Evolutionary conservation across 2,329 filamentous ascomycete genomes (phyloP), one percentile per base, ranked within the genome.

Genomic region (Berkeleyomyces basicola): DNA sequence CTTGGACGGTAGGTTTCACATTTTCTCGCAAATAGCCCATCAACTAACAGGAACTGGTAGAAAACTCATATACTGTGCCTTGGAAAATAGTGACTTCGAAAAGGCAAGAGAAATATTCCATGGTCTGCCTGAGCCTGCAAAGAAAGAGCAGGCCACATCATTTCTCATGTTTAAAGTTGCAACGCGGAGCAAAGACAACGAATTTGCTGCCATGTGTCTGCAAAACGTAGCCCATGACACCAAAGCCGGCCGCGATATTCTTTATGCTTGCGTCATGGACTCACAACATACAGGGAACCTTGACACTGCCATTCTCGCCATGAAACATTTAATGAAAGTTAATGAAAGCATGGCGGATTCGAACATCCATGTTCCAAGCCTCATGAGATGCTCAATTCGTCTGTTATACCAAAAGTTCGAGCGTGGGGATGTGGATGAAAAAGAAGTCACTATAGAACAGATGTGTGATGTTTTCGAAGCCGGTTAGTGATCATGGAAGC

Each of bases 221-320:
- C 75, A 82, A 36, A 71, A 73, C 1, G 74, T 96, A 36, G 79
- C 78, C 62, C 76, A 76, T n/a, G 70, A 75, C 0, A 77, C 79
- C 31, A 79, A 84, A 42, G 63, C 68, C 39, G 67, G 66, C 1
- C 75, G 77, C 23, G 82, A 83, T 11, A 81, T 90, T 51, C 76
- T 96, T 0, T 90, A 91, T 66, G 87, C 89, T 0, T 96, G 90
- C 68, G 82, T 89, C 31, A 74, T 89, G 37, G 89, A 95, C 70
- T 86, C 89, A 2, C 84, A 90, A 59, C 77, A 82, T 66, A 75
- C 76, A 0, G 82, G 83, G 0, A 81, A 89, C 65, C 83, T 79
- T 59, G 66, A 75, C 0, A 82, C 85, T 66, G 81, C 84, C 0
- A 63, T 75, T 33, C 66, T 68, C 10, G 73, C 73, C 6, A 68